Conservation (phyloP, 2,329 filamentous ascomycete genomes). For the Colletotrichum spinosum region DNA sequence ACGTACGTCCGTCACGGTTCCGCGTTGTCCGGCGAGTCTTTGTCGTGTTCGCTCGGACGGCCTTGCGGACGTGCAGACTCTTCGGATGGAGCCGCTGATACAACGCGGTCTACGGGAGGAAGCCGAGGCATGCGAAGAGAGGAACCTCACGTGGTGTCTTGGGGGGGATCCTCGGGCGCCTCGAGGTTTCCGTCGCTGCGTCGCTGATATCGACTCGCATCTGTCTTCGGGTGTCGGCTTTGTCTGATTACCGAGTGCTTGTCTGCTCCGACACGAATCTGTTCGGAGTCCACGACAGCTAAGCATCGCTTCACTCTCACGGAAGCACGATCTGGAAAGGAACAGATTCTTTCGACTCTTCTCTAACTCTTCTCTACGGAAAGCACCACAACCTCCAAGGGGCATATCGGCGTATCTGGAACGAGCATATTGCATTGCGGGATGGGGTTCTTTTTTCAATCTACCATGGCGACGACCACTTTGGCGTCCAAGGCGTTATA, state of each 20-base stretch:
- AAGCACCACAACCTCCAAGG: neutral
- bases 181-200: constrained; percentile 3
- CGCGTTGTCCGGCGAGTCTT: constrained; percentile 7
- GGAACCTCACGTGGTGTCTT: neutral
- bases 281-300: no score
- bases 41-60: constrained; percentile 10
- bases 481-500: constrained; percentile 22
- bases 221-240: neutral
- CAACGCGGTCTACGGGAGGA: constrained; percentile 20
- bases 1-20: neutral
- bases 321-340: neutral
- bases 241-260: neutral
- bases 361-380: constrained; percentile 1
- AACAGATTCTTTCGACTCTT: constrained; percentile 16
- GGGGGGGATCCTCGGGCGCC: neutral
- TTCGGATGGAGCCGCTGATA: constrained; percentile 31
- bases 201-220: no score
- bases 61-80: neutral
- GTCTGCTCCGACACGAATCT: neutral
- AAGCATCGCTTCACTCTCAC: neutral
- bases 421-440: constrained; percentile 34
- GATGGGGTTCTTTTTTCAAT: neutral
- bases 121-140: constrained; percentile 13
- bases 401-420: constrained; percentile 23
- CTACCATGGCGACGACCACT: neutral